phyloP scores from a whole-genome alignment of 2,329 filamentous ascomycete species.

The Hypoxylon sp. region DNA sequence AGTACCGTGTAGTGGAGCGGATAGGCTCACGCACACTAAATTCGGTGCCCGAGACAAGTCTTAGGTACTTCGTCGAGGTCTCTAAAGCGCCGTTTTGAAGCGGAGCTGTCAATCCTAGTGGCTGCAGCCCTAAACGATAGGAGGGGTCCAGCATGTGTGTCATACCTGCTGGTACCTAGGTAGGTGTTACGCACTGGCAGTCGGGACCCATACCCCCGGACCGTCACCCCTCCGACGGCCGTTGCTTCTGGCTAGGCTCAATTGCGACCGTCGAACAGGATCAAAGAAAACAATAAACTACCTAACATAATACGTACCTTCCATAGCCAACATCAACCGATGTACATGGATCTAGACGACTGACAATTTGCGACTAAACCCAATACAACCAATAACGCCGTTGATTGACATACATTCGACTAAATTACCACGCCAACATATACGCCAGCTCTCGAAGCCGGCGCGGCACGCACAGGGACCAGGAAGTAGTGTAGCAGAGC shows the following conservation, averaged over 20 bases:
- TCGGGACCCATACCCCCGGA: slow-evolving; percentile 25
- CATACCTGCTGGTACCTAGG: slow-evolving; percentile 2
- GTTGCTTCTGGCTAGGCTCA: slow-evolving; percentile 17
- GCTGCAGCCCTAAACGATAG: slow-evolving; percentile 17
- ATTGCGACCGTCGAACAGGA: slow-evolving; percentile 20
- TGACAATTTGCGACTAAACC: slow-evolving; percentile 6
- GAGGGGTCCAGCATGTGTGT: slow-evolving; percentile 5
- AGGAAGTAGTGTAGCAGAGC: slow-evolving; percentile 14
- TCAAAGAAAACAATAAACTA: slow-evolving; percentile 43
- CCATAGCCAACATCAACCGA: neutral
- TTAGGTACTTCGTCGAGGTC: neutral
- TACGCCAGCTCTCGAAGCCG: slow-evolving; percentile 1
- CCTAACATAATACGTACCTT: slow-evolving; percentile 12
- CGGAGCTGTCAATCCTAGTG: slow-evolving; percentile 21
- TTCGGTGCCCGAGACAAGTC: neutral
- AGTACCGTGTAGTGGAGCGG: slow-evolving; percentile 7
- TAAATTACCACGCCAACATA: slow-evolving; percentile 18
- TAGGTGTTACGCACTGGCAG: slow-evolving; percentile 14
- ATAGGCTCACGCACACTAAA: slow-evolving; percentile 10
- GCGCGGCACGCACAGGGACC: neutral
- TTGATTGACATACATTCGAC: slow-evolving; percentile 8
- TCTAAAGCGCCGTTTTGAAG: slow-evolving; percentile 5
- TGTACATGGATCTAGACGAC: slow-evolving; percentile 11
- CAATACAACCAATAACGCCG: slow-evolving; percentile 15
- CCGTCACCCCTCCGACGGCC: slow-evolving; percentile 48